Conservation (phyloP, 1,139 yeast genomes). For the Chernovozyma aurita region DNA sequence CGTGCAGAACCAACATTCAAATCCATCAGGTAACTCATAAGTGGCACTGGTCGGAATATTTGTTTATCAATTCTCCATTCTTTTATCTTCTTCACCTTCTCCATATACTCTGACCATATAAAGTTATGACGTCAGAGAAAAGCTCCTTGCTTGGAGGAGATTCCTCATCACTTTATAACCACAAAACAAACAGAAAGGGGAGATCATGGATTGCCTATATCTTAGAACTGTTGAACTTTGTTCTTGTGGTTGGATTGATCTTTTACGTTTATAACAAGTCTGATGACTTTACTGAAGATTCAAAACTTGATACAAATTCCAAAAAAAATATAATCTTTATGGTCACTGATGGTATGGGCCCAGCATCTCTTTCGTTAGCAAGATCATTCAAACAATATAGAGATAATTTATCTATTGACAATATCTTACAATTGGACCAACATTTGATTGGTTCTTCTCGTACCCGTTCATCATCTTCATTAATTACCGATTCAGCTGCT, state of each 20-base stretch:
- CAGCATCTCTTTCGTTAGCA: conserved; percentile 72
- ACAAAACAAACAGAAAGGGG: background rate
- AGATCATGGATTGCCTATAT: conserved; percentile 6
- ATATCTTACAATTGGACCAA: conserved; percentile 56
- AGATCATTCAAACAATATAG: conserved; percentile 63
- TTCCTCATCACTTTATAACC: conserved; percentile 5
- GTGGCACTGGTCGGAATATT: too few relatives aligned
- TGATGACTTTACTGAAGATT: background rate
- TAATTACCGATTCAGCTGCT: conserved; percentile 88
- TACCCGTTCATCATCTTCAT: conserved; percentile 66
- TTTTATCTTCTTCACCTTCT: too few relatives aligned
- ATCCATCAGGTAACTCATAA: too few relatives aligned
- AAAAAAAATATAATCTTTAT: conserved; percentile 70
- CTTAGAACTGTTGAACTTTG: conserved; percentile 5
- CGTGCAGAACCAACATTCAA: too few relatives aligned
- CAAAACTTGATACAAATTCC: background rate
- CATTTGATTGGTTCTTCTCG: conserved; percentile 73
- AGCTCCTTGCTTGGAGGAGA: conserved; percentile 5
- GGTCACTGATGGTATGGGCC: conserved; percentile 93
- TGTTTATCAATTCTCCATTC: too few relatives aligned
- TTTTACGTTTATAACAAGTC: conserved; percentile 2
- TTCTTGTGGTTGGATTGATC: conserved; percentile 3
- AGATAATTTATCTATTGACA: conserved; percentile 47
- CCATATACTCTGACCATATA: too few relatives aligned
- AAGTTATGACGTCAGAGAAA: conserved; percentile 4